These are phyloP conservation scores for Trichoderma endophyticum DNA, from an alignment of 2,329 filamentous ascomycete species.

Conservation along the genomic window DNA sequence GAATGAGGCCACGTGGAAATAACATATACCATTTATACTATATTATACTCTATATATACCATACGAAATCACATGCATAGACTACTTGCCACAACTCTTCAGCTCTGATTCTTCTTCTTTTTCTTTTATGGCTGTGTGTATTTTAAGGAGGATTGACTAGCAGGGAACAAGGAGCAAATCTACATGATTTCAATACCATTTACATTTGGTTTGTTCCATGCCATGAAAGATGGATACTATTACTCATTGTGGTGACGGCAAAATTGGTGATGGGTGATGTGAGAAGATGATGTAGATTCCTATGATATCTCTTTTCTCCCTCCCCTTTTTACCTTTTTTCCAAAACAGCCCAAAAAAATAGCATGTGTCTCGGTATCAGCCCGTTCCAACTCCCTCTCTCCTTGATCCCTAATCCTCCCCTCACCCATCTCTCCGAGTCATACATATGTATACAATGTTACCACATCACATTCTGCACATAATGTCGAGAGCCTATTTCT, in stretches of 20 bases:
- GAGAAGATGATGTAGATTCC: neutral
- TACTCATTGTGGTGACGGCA: neutral
- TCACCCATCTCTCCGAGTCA: neutral
- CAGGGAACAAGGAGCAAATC: neutral
- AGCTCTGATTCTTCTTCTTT: neutral
- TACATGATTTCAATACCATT: neutral
- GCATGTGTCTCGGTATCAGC: neutral
- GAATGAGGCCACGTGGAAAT: slow-evolving; percentile 12
- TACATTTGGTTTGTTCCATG: neutral
- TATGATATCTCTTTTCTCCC: neutral
- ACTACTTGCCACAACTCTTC: neutral
- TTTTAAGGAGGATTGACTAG: neutral
- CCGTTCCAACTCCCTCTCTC: neutral
- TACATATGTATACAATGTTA: neutral
- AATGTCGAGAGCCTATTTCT: slow-evolving; percentile 42
- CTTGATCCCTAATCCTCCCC: neutral
- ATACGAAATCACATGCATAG: neutral
- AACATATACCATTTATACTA: neutral
- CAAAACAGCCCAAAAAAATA: neutral
- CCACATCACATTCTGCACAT: neutral
- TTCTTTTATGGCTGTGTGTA: neutral
- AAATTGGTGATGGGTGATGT: neutral
- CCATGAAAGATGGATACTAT: neutral
- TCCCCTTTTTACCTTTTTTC: neutral
- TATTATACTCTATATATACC: neutral